phyloP scores from a whole-genome alignment of 371 early-diverging fungal genomes.

The Mortierella sp. region DNA sequence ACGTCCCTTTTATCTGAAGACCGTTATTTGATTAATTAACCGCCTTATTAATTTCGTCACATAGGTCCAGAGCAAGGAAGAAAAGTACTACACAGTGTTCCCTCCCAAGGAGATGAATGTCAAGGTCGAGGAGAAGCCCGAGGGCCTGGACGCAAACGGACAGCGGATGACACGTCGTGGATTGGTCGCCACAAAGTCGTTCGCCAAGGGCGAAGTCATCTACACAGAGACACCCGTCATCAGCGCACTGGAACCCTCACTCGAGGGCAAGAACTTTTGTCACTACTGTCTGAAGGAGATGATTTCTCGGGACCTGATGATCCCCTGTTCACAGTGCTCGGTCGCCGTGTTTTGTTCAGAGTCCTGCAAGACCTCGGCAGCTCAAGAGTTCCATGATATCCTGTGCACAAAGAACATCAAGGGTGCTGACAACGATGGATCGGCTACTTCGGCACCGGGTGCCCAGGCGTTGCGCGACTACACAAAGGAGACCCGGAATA shows the following conservation, averaged over 20 bases:
- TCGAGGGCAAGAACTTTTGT: conserved; percentile 71
- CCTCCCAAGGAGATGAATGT: conserved; percentile 81
- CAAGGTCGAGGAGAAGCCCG: conserved; percentile 70
- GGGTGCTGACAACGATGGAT: conserved; percentile 18
- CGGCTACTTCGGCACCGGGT: background rate
- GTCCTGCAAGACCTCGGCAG: conserved; percentile 68
- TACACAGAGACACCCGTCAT: conserved; percentile 82
- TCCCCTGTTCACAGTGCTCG: conserved; percentile 68
- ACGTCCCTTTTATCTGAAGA: background rate
- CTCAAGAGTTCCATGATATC: conserved; percentile 72
- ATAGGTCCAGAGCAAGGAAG: conserved; percentile 77
- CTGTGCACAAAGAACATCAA: conserved; percentile 66
- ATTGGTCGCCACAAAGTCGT: conserved; percentile 75
- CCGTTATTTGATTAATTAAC: background rate
- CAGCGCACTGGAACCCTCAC: conserved; percentile 71
- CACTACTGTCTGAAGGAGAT: conserved; percentile 74
- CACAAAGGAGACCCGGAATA: conserved; percentile 62
- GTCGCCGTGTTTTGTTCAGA: conserved; percentile 73
- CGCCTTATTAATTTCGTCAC: background rate
- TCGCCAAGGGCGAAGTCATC: conserved; percentile 76
- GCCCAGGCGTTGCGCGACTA: conserved; percentile 37
- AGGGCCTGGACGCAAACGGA: conserved; percentile 58
- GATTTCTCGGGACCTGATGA: conserved; percentile 45
- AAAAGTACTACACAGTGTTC: conserved; percentile 82
- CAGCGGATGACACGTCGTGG: conserved; percentile 66